Base-by-base conservation (phyloP, 1,139 yeast species). In the Debaryomyces singareniensis region DNA sequence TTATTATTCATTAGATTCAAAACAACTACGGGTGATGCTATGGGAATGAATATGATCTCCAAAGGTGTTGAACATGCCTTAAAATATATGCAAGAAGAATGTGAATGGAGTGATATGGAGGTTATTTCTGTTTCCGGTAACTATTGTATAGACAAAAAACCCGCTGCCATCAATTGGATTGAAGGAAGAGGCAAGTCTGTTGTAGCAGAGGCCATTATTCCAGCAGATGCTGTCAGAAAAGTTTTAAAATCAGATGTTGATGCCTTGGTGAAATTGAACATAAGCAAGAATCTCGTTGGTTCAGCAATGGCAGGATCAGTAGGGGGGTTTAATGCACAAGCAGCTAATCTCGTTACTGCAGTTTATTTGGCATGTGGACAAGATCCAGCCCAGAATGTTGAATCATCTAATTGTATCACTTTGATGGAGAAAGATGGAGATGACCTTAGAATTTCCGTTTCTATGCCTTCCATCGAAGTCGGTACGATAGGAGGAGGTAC, bases 401-500 rank as follows among this genome's bases (percentile, higher is more conserved):
- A 91, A 62, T 80, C 94, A 36, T 86, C 96, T 21, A 91, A 89
- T 62, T 93, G 98, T 78, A 89, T 93, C 42, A 91, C 98, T 2
- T 68, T 91, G 43, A 87, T 93, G 94, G 80, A 81, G 50, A 86
- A 84, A 49, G 71, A 73, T 29, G 65, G 63, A 21, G 98, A 96
- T 15, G 89, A 87, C 51, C 72, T 93, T 48, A 80, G 75, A 42
- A 82, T 93, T 31, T 84, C 96, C 3, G 98, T 91, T 13, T 84
- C 96, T 5, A 93, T 93, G 99, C 99, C 99, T 16, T 86, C 94
- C 16, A 87, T 93, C 45, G 99, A 93, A 63, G 98, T 91, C 27
- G 99, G 99, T 39, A 91, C 99, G 3, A 89, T 93, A 57, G 99
- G 99, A 38, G 98, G 99, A 38, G 98, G 99, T 53, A 93, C 99